Percentiles rank a stretch among this genome's conserved stretches.
phyloP scores from a whole-genome alignment of 2,329 filamentous ascomycete species.

The Aureobasidium sp. region DNA sequence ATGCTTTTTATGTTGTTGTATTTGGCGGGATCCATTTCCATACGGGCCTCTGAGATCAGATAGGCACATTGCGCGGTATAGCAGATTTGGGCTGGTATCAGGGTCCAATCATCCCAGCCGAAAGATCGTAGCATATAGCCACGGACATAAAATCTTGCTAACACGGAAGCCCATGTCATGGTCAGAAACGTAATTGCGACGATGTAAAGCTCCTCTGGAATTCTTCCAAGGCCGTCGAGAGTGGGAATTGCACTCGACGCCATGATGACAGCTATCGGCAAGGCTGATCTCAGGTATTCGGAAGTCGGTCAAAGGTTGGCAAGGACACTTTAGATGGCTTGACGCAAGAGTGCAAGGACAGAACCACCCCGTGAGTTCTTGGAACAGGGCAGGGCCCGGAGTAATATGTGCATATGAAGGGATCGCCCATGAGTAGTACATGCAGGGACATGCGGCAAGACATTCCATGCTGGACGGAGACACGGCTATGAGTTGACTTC shows the following conservation, averaged over 20 bases:
- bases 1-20: neutral
- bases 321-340: neutral
- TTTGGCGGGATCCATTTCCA: neutral
- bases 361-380: neutral
- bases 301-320: neutral
- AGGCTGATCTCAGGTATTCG: neutral
- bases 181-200: neutral
- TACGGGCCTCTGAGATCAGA: neutral
- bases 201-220: neutral
- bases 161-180: neutral
- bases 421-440: neutral
- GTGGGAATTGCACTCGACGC: neutral
- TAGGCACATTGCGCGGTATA: neutral
- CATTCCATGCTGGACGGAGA: neutral
- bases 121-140: neutral
- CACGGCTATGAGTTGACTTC: neutral
- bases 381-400: neutral
- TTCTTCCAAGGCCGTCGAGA: neutral
- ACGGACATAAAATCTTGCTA: constrained; percentile 10
- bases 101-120: neutral
- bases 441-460: neutral
- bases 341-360: neutral
- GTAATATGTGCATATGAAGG: neutral
- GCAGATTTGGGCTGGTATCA: neutral
- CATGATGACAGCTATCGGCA: neutral